A percentile compares a stretch with the other conserved stretches of the same genome.
Conservation (phyloP, 495 filamentous ascomycete genomes). For the Penicillium lagena region DNA sequence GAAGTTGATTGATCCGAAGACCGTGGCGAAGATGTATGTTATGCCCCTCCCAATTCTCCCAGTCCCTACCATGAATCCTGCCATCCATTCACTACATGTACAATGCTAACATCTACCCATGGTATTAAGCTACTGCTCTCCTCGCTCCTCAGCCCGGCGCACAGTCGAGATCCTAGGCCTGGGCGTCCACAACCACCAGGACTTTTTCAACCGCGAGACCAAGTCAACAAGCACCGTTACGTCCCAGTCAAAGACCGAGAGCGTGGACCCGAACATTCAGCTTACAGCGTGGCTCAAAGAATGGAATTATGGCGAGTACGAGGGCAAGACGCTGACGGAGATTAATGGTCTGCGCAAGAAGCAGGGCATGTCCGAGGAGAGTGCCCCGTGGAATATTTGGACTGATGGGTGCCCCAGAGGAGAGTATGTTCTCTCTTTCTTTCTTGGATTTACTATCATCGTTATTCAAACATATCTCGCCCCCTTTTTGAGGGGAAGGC, state of each 20-base stretch:
- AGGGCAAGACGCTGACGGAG: constrained; percentile 5
- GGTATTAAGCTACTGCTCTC: constrained; percentile 5
- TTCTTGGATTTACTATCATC: neutral
- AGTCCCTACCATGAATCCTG: neutral
- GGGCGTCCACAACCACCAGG: constrained; percentile 3
- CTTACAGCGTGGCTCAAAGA: constrained; percentile 6
- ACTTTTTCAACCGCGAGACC: constrained; percentile 2
- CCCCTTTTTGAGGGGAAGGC: neutral
- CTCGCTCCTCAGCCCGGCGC: constrained; percentile 1
- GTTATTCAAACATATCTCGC: neutral
- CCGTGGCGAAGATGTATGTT: neutral
- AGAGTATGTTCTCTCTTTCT: constrained; percentile 4
- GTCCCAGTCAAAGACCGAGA: neutral
- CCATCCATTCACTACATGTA: neutral
- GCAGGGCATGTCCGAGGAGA: neutral
- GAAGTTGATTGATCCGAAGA: constrained; percentile 3
- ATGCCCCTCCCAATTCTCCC: neutral
- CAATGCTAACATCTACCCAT: neutral
- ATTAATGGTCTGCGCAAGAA: neutral
- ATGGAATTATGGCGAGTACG: constrained; percentile 12
- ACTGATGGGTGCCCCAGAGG: constrained; percentile 21
- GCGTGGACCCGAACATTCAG: constrained; percentile 1
- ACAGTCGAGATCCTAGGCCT: constrained; percentile 8
- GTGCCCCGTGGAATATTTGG: constrained; percentile 25
- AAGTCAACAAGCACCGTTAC: neutral